Evolutionary conservation across 371 early-diverging fungal species (phyloP).

Genomic region (Circinella minor): DNA sequence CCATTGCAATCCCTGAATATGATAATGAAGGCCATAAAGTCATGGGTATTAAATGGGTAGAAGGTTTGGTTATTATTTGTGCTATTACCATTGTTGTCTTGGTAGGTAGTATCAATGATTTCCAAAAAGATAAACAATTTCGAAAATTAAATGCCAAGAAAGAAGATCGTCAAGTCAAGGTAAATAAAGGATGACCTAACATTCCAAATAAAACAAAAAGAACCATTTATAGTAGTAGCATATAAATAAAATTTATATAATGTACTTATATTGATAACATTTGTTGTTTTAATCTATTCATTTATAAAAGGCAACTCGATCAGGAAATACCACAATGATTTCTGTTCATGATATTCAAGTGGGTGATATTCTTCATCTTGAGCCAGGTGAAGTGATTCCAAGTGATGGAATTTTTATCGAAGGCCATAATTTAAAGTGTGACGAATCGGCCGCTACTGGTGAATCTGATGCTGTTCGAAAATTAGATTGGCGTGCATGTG

Average conservation of each 20-base stretch:
- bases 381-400: conserved; percentile 91
- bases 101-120: conserved; percentile 84
- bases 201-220: too few relatives aligned
- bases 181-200: conserved; percentile 8
- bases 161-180: conserved; percentile 79
- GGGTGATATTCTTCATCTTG: conserved; percentile 87
- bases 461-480: conserved; percentile 84
- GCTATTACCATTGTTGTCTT: conserved; percentile 84
- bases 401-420: conserved; percentile 88
- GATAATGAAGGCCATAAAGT: conserved; percentile 33
- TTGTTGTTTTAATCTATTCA: neutral
- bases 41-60: conserved; percentile 73
- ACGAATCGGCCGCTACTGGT: conserved; percentile 92
- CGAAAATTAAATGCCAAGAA: conserved; percentile 82
- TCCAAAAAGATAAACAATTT: conserved; percentile 88
- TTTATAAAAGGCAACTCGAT: conserved; percentile 64
- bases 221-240: too few relatives aligned
- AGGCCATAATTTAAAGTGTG: conserved; percentile 84
- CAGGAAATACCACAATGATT: conserved; percentile 72
- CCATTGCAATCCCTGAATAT: conserved; percentile 53
- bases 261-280: too few relatives aligned
- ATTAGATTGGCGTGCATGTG: conserved; percentile 34
- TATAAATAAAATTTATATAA: too few relatives aligned
- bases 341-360: conserved; percentile 85
- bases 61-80: conserved; percentile 79